phyloP scores from a whole-genome alignment of 2,329 filamentous ascomycete genomes.

The Alternaria sp. region DNA sequence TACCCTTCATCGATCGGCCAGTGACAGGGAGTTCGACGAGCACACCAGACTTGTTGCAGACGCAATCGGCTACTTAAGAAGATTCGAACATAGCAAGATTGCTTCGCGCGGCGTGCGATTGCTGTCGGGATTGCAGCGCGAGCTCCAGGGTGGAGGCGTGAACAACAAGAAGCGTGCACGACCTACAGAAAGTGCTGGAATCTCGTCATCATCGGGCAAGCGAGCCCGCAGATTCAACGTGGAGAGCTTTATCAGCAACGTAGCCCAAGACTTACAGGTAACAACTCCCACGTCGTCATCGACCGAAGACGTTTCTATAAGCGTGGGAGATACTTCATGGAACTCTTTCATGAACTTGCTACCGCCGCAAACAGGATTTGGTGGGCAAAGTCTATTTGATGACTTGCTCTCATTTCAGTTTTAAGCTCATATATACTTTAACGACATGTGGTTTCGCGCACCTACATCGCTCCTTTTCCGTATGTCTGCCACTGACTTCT shows the following conservation, averaged over 20 bases:
- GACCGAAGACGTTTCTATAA: background rate
- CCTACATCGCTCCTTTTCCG: conserved; percentile 24
- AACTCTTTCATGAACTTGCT: conserved; percentile 10
- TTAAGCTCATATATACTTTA: conserved; percentile 15
- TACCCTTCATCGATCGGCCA: conserved; percentile 39
- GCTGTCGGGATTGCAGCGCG: conserved; percentile 11
- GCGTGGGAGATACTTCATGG: conserved; percentile 3
- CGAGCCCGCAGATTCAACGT: conserved; percentile 10
- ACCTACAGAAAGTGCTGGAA: background rate
- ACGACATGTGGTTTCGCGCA: conserved; percentile 35
- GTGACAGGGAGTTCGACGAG: conserved; percentile 15
- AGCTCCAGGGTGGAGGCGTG: conserved; percentile 2
- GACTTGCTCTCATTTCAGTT: conserved; percentile 13
- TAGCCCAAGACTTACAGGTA: conserved; percentile 14
- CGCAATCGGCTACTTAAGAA: conserved; percentile 14
- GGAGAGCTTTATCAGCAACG: conserved; percentile 10
- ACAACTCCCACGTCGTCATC: background rate
- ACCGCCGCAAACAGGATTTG: conserved; percentile 16
- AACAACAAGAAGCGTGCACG: conserved; percentile 7
- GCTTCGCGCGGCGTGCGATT: conserved; percentile 21
- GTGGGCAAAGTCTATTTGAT: conserved; percentile 16
- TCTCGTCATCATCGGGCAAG: background rate
- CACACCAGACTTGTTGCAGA: conserved; percentile 12
- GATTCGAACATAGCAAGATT: conserved; percentile 17
- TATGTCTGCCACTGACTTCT: conserved; percentile 17